Conservation (phyloP, 306 rosid species). For the Lotus japonicus region DNA sequence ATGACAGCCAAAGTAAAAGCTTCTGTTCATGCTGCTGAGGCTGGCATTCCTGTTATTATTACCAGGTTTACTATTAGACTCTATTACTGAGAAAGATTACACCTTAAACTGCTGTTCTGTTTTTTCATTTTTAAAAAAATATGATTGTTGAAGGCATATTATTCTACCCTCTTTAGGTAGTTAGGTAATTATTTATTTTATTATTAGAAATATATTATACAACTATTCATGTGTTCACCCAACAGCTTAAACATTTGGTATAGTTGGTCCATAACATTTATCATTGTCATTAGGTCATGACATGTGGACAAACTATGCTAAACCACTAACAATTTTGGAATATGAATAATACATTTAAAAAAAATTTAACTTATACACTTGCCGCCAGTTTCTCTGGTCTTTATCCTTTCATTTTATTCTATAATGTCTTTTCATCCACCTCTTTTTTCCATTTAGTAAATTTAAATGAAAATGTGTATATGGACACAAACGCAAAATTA, state of each 20-base stretch:
- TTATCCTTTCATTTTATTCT: not conserved
- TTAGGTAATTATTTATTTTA: too few species aligned
- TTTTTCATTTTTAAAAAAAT: not conserved
- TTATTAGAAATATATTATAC: too few species aligned
- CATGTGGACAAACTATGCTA: not conserved
- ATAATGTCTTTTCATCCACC: not conserved
- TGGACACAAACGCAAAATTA: too few species aligned
- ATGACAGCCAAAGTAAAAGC: slow-evolving; percentile 97
- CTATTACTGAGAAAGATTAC: not conserved
- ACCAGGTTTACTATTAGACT: slow-evolving; percentile 48
- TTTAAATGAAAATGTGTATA: not conserved
- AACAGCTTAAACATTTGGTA: too few species aligned
- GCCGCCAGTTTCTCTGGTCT: not conserved
- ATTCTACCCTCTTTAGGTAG: not conserved
- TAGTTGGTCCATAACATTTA: not conserved
- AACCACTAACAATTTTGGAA: not conserved
- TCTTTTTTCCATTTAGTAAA: not conserved
- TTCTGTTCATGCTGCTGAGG: slow-evolving; percentile 72
- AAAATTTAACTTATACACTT: too few species aligned
- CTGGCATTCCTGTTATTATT: slow-evolving; percentile 85
- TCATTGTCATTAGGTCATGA: not conserved
- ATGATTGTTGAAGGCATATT: not conserved
- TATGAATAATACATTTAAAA: too few species aligned
- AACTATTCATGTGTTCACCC: too few species aligned
- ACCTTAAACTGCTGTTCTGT: slow-evolving; percentile 1